These are phyloP conservation scores for Adansonia gregorii DNA, from an alignment of 441 rosid genomes.

Conservation along the genomic window DNA sequence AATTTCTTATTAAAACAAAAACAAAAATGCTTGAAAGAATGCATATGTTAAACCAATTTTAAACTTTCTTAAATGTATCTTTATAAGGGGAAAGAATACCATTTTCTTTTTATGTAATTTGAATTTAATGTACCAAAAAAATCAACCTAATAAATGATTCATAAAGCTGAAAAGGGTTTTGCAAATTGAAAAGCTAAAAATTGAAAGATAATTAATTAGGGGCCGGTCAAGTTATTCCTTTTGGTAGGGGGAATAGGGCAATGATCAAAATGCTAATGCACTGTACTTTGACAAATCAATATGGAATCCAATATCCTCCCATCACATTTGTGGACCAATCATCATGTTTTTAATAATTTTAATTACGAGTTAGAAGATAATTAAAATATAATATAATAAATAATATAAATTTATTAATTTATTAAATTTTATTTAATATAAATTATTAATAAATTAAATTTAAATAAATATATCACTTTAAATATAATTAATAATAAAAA, in stretches of 20 bases:
- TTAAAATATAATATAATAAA: background rate
- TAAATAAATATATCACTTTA: too few species aligned
- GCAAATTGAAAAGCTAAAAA: background rate
- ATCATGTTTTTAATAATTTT: background rate
- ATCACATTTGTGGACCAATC: slow-evolving; percentile 24
- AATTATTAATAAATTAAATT: too few species aligned
- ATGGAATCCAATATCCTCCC: background rate
- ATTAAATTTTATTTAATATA: too few species aligned
- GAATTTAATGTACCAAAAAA: background rate
- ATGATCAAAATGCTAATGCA: background rate
- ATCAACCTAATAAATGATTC: background rate
- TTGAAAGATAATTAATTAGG: background rate
- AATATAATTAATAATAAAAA: too few species aligned
- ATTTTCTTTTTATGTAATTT: background rate
- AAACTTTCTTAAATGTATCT: too few species aligned
- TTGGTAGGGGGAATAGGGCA: background rate
- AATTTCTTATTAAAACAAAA: too few species aligned
- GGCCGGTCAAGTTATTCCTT: background rate
- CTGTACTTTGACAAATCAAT: background rate
- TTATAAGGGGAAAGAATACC: too few species aligned
- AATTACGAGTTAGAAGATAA: too few species aligned
- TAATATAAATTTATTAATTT: too few species aligned
- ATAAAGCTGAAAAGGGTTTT: background rate
- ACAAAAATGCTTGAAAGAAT: too few species aligned
- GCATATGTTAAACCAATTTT: too few species aligned